Evolutionary conservation across 2,329 filamentous ascomycete genomes (phyloP), one percentile per base, ranked within the genome.

Genomic region (Trichoderma sp.): DNA sequence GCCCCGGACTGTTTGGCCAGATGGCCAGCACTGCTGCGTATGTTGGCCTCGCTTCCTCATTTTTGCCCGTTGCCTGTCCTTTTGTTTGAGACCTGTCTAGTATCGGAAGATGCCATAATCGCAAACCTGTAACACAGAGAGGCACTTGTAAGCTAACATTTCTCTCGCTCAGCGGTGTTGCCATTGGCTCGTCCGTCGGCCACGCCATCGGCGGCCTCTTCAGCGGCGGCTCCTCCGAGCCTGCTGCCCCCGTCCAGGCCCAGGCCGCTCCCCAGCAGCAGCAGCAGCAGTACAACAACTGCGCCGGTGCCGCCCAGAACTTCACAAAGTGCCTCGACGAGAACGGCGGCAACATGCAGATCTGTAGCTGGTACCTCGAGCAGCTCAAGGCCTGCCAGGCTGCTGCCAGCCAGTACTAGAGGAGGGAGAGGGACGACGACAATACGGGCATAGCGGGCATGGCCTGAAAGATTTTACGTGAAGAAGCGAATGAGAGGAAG

Each of bases 1-100:
- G 94, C 32, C 90, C 93, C 5, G 95, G 96, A 72, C 86, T 99
- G 13, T 93, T 99, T 75, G 95, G 93, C 70, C 93, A 98, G 86
- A 97, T 99, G 92, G 96, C 96, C 74, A 94, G 90, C 79, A 99
- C 96, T 69, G 96, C 96, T 80, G 96, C 96, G 95, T 98, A 90
- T 84, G 94, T 90, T 24, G 6, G 1, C 4, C 7, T 13, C 51
- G 4, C 21, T 46, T 8, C 14, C 5, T 46, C 8, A 8, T 4
- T 5, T 46, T 21, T 34, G 11, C 11, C 14, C 1, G 4, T 13
- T 46, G 8, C 10, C 16, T 43, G 16, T 26, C 26, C 26, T 26
- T 26, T 26, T 26, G 26, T 7, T 3, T 13, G 34, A 43, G 39
- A n/a, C 39, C 18, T n/a, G 16, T 6, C 39, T 18, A 10, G 3